phyloP scores from a whole-genome alignment of 2,329 filamentous ascomycete species.

The Talaromyces sp. region DNA sequence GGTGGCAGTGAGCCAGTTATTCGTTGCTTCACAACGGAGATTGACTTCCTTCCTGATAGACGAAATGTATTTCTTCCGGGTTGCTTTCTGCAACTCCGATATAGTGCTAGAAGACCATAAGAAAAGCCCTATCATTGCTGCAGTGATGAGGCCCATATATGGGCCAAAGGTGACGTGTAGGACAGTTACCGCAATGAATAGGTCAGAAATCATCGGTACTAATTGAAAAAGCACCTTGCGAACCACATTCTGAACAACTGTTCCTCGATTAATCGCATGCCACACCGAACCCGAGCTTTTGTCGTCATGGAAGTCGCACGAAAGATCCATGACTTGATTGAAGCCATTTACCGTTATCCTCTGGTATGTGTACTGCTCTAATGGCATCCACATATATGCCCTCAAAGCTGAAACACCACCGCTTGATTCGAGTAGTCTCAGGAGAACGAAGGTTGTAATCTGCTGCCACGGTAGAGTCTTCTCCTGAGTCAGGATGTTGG shows the following conservation, averaged over 20 bases:
- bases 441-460: conserved; percentile 51
- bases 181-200: conserved; percentile 59
- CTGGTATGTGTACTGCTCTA: conserved; percentile 58
- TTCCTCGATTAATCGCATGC: conserved; percentile 62
- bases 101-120: conserved; percentile 48
- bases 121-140: conserved; percentile 49
- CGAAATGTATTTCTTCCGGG: conserved; percentile 39
- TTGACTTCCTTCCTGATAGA: conserved; percentile 50
- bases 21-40: conserved; percentile 57
- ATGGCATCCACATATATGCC: conserved; percentile 52
- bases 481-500: conserved; percentile 60
- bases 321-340: conserved; percentile 65
- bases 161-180: conserved; percentile 62
- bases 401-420: conserved; percentile 52
- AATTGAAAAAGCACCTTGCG: conserved; percentile 60
- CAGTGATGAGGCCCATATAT: conserved; percentile 55
- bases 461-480: conserved; percentile 53
- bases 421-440: conserved; percentile 50
- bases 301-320: conserved; percentile 67
- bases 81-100: conserved; percentile 37
- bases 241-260: conserved; percentile 58
- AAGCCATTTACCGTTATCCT: conserved; percentile 61
- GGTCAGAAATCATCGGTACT: conserved; percentile 60
- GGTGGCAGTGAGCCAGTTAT: conserved; percentile 59
- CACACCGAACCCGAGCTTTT: conserved; percentile 64